Evolutionary conservation across 192 early-diverging fungal genomes (phyloP).

Genomic region (Coemansia asiatica): DNA sequence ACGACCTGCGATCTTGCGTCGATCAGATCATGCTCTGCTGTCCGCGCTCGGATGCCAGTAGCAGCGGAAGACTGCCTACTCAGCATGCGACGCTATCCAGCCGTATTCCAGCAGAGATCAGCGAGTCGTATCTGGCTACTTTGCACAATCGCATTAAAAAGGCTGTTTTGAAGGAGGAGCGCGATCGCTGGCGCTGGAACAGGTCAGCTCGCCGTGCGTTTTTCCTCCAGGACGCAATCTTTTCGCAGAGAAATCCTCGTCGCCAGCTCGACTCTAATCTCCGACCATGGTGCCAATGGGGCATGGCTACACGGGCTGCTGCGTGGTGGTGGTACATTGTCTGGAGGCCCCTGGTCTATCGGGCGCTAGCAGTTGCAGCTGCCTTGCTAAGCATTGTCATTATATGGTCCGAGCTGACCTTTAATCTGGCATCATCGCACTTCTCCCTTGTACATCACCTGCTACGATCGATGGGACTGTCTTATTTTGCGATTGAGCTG

Average conservation of each 20-base stretch:
- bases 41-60: constrained; percentile 17
- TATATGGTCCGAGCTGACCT: constrained; percentile 94
- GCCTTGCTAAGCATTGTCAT: constrained; percentile 66
- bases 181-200: constrained; percentile 80
- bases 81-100: constrained; percentile 8
- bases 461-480: constrained; percentile 55
- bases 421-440: constrained; percentile 65
- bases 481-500: constrained; percentile 67
- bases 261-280: constrained; percentile 61
- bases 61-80: not conserved
- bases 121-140: constrained; percentile 63
- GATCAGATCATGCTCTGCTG: constrained; percentile 66
- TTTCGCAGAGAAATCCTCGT: constrained; percentile 64
- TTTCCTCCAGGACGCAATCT: constrained; percentile 79
- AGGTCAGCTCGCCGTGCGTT: constrained; percentile 75
- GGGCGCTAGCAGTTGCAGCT: constrained; percentile 60
- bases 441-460: constrained; percentile 74
- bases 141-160: constrained; percentile 73
- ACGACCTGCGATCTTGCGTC: constrained; percentile 61
- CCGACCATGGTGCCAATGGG: constrained; percentile 52
- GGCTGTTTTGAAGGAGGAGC: constrained; percentile 66
- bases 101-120: constrained; percentile 58
- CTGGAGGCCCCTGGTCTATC: constrained; percentile 66
- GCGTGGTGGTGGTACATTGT: constrained; percentile 87
- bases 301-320: constrained; percentile 38